These are phyloP conservation scores for Pleurotus platypus DNA, from an alignment of 768 basidiomycete species.

Conservation along the genomic window DNA sequence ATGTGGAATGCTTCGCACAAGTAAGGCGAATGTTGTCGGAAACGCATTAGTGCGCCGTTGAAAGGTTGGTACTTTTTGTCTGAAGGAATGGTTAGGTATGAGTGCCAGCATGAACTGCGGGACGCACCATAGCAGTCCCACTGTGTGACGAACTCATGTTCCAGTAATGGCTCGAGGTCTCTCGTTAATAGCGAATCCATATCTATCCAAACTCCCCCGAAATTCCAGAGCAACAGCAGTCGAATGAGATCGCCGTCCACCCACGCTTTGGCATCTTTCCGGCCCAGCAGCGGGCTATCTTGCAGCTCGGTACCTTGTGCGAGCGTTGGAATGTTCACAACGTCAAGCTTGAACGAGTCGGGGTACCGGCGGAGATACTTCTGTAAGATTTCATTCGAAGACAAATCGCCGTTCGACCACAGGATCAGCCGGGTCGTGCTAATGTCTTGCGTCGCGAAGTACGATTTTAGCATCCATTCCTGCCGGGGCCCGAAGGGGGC, in stretches of 20 bases:
- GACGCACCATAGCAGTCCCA: constrained; percentile 96
- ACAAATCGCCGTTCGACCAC: constrained; percentile 88
- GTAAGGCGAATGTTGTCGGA: constrained; percentile 87
- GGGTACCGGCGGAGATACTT: constrained; percentile 63
- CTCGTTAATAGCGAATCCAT: constrained; percentile 94
- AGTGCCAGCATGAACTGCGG: not conserved
- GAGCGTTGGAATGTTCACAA: constrained; percentile 63
- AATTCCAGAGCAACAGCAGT: constrained; percentile 82
- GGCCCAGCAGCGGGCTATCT: constrained; percentile 52
- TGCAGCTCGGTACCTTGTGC: constrained; percentile 78
- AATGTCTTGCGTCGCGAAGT: constrained; percentile 87
- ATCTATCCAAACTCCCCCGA: constrained; percentile 95
- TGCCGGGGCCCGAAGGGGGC: constrained; percentile 78
- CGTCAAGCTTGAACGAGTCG: constrained; percentile 63
- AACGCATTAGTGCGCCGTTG: constrained; percentile 95
- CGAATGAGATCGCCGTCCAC: constrained; percentile 93
- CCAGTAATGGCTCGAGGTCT: constrained; percentile 80
- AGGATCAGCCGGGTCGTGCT: constrained; percentile 61
- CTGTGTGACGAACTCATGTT: constrained; percentile 96
- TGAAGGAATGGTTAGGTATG: constrained; percentile 19
- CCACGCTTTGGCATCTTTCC: constrained; percentile 83
- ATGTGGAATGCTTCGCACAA: constrained; percentile 95
- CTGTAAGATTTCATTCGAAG: constrained; percentile 50
- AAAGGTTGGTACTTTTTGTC: constrained; percentile 76
- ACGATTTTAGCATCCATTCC: constrained; percentile 88